These are phyloP conservation scores for Pseudotulostoma volvatum DNA, from an alignment of 495 filamentous ascomycete genomes.

Conservation along the genomic window DNA sequence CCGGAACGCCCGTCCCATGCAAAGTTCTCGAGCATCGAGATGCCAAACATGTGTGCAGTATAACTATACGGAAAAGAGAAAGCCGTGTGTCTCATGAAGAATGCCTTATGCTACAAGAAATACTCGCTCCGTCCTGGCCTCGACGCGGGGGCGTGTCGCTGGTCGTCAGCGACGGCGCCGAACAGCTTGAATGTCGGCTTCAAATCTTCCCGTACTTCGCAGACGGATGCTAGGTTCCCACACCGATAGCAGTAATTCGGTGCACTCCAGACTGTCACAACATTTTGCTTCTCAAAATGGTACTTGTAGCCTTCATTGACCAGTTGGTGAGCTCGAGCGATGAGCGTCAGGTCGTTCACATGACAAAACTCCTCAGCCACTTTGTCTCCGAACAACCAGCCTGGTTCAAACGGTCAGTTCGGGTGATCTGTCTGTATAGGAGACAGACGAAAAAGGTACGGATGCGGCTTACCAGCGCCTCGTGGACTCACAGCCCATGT, in stretches of 20 bases:
- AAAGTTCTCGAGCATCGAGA: neutral
- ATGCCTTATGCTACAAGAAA: constrained; percentile 54
- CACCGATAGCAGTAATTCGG: constrained; percentile 99
- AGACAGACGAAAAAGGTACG: constrained; percentile 1
- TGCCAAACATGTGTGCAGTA: no score
- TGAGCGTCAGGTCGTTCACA: constrained; percentile 86
- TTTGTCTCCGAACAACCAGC: constrained; percentile 96
- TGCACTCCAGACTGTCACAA: constrained; percentile 98
- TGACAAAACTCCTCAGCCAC: constrained; percentile 98
- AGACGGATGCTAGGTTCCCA: constrained; percentile 92
- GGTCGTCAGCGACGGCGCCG: constrained; percentile 80
- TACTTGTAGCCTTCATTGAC: constrained; percentile 99
- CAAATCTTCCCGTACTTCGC: constrained; percentile 75
- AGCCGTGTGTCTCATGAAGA: no score
- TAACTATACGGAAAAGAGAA: no score
- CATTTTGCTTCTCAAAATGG: constrained; percentile 87
- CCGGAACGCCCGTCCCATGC: neutral
- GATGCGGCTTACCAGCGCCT: constrained; percentile 44
- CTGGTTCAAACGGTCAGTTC: constrained; percentile 8
- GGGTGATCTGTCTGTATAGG: neutral
- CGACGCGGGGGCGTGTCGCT: constrained; percentile 69
- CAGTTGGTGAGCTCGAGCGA: constrained; percentile 89
- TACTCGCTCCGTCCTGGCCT: constrained; percentile 79
- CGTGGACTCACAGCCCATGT: constrained; percentile 94
- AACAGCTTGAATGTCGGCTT: constrained; percentile 88